Percentiles rank a stretch among this genome's conserved stretches.
Evolutionary conservation across 164 flowering plant genomes (phyloP).

Genomic region (Cinnamomum chago): DNA sequence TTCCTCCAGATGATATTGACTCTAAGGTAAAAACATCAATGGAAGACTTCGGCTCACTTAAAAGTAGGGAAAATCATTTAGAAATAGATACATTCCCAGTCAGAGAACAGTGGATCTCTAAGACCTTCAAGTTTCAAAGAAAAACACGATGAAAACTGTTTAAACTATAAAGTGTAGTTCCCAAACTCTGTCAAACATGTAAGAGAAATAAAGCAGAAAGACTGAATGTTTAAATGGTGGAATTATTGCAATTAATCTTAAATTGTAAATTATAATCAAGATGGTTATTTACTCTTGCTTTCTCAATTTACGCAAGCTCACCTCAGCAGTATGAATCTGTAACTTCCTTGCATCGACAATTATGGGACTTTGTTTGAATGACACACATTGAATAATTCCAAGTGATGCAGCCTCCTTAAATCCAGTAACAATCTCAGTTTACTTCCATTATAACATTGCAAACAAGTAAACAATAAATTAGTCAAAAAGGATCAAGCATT

Average conservation of each 20-base stretch:
- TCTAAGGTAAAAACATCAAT: no score
- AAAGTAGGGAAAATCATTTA: no score
- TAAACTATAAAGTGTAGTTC: not conserved
- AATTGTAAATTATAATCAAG: not conserved
- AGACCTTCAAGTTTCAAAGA: no score
- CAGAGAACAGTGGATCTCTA: no score
- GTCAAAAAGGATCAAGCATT: not conserved
- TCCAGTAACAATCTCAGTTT: conserved; percentile 1
- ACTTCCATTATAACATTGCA: not conserved
- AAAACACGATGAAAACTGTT: no score
- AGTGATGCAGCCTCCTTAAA: conserved; percentile 87
- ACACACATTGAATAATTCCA: conserved; percentile 61
- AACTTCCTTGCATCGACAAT: conserved; percentile 56
- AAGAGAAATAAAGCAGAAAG: not conserved
- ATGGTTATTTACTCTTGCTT: not conserved
- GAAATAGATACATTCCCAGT: no score
- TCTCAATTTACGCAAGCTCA: conserved; percentile 19
- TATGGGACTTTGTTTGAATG: conserved; percentile 61
- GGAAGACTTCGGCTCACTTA: no score
- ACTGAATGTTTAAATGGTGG: not conserved
- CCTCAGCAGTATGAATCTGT: conserved; percentile 57
- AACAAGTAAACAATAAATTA: not conserved
- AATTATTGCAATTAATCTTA: not conserved
- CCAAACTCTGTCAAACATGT: not conserved
- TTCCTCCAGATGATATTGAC: no score